Evolutionary conservation across 2,329 filamentous ascomycete species (phyloP), one percentile per base, ranked within the genome.

Genomic region (Cadophora sp.): DNA sequence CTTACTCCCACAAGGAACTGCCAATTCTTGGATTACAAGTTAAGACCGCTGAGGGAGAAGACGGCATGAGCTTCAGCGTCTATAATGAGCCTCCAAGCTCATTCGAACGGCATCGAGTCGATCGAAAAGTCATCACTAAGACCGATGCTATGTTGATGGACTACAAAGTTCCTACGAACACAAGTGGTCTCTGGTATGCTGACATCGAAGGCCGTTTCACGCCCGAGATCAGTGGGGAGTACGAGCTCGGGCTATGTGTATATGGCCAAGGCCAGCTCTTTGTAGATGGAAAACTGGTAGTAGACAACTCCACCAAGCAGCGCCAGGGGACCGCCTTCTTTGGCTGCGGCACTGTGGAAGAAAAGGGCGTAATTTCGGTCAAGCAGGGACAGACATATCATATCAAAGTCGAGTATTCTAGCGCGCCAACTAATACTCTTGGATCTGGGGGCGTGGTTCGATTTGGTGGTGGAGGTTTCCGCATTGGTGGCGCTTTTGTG

Each of bases 1-100:
- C 84, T 34, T 87, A 90, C 76, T 87, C 86, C 0, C 88, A 91
- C 78, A 87, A 87, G 74, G 81, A 88, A 71, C 82, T 90, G 1
- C 89, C 89, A 0, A 77, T 87, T 0, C 80, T 91, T 3, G 86
- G 87, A 0, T 79, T 80, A 1, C 78, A 83, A 8, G 79, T 86
- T 43, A 85, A 0, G 75, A 79, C 1, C 79, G 83, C 26, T 85
- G 86, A 53, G 81, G 84, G 72, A 76, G 78, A 1, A 88, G 87
- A 4, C 60, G 70, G 60, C 7, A 86, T 91, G 80, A 84, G 79
- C 14, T 90, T 90, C 84, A 85, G 83, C 67, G 86, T 87, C 19
- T 92, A 86, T 78, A 86, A 87, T 68, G 85, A 91, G 65, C 84
- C 86, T 0, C 84, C 86, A 0, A 79, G 81, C 9, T 80, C 11